A percentile compares a stretch with the other conserved stretches of the same genome.
Conservation (phyloP, 2,329 filamentous ascomycete species). For the Colletotrichum tabaci region DNA sequence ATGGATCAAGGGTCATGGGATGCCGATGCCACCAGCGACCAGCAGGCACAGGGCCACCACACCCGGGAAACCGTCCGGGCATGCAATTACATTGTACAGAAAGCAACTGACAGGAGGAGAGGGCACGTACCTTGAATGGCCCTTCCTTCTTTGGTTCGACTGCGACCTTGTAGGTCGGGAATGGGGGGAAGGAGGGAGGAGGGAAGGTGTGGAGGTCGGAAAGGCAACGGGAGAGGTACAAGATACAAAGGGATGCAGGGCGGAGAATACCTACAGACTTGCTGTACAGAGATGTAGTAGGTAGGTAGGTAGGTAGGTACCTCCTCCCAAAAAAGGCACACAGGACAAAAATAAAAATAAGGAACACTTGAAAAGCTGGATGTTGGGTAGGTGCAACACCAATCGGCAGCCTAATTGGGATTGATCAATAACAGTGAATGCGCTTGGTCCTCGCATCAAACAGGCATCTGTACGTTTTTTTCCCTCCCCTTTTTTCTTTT, state of each 20-base stretch:
- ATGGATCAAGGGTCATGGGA: conserved; percentile 3
- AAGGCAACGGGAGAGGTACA: not conserved
- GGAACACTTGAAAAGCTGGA: not conserved
- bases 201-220: not conserved
- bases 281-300: not conserved
- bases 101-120: not conserved
- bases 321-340: no score
- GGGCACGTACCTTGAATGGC: not conserved
- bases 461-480: not conserved
- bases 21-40: no score
- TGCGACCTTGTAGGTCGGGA: not conserved
- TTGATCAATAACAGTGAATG: no score
- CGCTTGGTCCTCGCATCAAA: not conserved
- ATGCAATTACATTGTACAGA: no score
- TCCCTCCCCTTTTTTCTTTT: not conserved
- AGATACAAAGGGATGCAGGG: not conserved
- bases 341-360: not conserved
- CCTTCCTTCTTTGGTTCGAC: not conserved
- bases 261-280: not conserved
- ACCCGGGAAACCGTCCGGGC: no score
- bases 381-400: not conserved
- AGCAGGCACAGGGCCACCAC: not conserved
- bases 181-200: not conserved
- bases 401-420: not conserved
- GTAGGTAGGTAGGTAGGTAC: no score